Evolutionary conservation across 176 grass and related monocot genomes (phyloP), one percentile per base, ranked within the genome.

Genomic region (Canna indica): DNA sequence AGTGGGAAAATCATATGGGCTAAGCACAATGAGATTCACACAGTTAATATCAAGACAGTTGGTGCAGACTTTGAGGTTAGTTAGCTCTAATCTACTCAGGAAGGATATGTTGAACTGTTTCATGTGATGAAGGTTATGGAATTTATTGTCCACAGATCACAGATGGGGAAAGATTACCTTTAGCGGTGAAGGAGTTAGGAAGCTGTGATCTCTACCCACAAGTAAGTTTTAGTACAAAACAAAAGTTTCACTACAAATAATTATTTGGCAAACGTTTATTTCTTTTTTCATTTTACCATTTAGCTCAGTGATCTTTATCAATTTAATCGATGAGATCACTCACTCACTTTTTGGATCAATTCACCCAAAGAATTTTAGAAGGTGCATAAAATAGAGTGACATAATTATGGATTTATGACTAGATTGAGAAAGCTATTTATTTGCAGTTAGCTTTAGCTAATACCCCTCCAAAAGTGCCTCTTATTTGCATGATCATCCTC

Each of bases 131-230:
- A 70, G 45, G 47, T 18, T 16, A 31, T 35, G n/a, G 46, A 34
- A n/a, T n/a, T 52, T 53, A n/a, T 52, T 39, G 27, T 66, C 35
- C 35, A 24, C 67, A 99, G 94, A 84, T 81, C 35, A 88, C 82
- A 47, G 94, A 99, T 76, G 94, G 94, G 34, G 94, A 99, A 82
- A 99, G 89, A 83, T 77, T 99, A 73, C 89, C 94, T 38, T 76
- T 99, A 56, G 75, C 94, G 71, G 89, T 99, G 25, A 99, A 99
- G 73, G 94, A 99, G 53, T 73, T 99, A 74, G 94, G 94, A 87
- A 93, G 84, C 73, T 99, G 94, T 76, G 94, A 99, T 77, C 82
- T 99, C 53, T 99, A 99, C 30, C 94, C 94, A 39, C 94, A 99
- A 86, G 94, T 93, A 88, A 33, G 81, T 74, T 75, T 75, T 5